Evolutionary conservation across 176 grass and related monocot genomes (phyloP).

Genomic region (Aegilops longissima): DNA sequence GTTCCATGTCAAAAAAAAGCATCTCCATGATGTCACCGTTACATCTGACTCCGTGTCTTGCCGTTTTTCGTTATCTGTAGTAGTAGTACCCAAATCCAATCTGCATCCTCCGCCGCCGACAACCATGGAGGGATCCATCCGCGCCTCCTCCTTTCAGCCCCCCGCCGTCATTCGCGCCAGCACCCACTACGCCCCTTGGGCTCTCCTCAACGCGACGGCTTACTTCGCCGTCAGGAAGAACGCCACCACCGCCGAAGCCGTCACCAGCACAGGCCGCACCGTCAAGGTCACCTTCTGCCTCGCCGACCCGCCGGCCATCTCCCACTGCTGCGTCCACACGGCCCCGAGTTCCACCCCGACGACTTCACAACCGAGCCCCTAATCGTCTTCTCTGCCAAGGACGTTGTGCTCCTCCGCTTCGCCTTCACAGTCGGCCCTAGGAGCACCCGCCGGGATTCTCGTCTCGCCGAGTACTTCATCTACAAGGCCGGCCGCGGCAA

Average conservation of each 20-base stretch:
- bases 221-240: neutral
- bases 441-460: too few relatives aligned
- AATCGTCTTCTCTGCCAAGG: neutral
- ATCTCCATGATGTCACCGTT: too few relatives aligned
- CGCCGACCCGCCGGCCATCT: slow-evolving; percentile 10
- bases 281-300: slow-evolving; percentile 14
- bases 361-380: neutral
- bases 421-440: too few relatives aligned
- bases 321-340: slow-evolving; percentile 7
- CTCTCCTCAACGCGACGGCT: neutral
- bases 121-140: neutral
- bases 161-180: neutral
- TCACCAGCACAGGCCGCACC: neutral
- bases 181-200: neutral
- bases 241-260: neutral
- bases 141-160: neutral
- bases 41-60: too few relatives aligned
- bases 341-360: neutral
- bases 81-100: too few relatives aligned
- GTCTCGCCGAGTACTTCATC: too few relatives aligned
- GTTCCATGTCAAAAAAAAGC: too few relatives aligned
- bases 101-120: neutral
- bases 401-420: neutral
- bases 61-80: too few relatives aligned
- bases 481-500: too few relatives aligned